Percentiles rank a stretch among this genome's conserved stretches.
Conservation (phyloP, 441 rosid genomes). For the Eutrema salsugineum region DNA sequence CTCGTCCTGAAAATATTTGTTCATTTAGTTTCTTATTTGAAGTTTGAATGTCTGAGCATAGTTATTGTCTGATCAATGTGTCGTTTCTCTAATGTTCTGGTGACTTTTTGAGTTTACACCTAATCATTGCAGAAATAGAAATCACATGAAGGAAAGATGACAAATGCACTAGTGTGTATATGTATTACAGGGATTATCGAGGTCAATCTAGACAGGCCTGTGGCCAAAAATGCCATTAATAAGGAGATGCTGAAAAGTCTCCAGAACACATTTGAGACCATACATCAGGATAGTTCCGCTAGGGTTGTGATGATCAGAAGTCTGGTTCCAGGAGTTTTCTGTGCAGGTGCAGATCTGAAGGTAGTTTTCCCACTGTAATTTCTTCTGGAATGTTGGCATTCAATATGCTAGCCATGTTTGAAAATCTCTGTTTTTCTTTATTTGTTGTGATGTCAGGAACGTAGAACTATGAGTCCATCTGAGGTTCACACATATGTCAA, state of each 20-base stretch:
- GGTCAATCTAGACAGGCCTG: conserved; percentile 72
- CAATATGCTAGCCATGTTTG: conserved; percentile 10
- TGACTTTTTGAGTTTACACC: background rate
- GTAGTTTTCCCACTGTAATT: conserved; percentile 32
- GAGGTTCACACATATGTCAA: conserved; percentile 72
- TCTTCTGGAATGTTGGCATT: background rate
- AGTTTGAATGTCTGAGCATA: background rate
- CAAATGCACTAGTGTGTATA: background rate
- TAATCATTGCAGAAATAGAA: background rate
- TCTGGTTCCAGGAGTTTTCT: conserved; percentile 71
- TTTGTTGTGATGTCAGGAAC: conserved; percentile 54
- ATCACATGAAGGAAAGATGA: background rate
- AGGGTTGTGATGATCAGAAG: conserved; percentile 71
- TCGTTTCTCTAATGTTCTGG: background rate
- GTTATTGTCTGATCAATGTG: background rate
- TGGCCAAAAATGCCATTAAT: conserved; percentile 69
- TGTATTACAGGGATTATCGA: conserved; percentile 64
- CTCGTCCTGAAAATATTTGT: background rate
- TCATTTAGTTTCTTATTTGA: background rate
- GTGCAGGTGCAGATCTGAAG: conserved; percentile 97
- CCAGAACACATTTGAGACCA: conserved; percentile 48
- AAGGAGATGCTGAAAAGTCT: conserved; percentile 72
- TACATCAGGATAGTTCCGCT: conserved; percentile 54
- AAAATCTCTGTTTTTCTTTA: conserved; percentile 8
- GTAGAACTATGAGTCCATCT: conserved; percentile 65